A percentile compares a stretch with the other conserved stretches of the same genome.
Conservation (phyloP, 1,139 yeast genomes). For the Groenewaldozyma sp. region DNA sequence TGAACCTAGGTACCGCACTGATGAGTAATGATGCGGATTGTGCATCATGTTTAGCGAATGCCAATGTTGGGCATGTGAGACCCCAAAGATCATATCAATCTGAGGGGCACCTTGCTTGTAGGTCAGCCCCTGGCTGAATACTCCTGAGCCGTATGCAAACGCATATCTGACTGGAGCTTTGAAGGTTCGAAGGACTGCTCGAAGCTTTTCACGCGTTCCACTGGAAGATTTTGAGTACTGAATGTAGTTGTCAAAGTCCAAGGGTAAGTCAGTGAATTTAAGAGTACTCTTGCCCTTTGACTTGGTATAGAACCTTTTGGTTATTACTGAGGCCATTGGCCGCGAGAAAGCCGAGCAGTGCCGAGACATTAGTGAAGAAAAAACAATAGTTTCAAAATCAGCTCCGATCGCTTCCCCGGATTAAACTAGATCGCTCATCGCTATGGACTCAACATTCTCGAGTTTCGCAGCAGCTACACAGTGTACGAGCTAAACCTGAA, state of each 20-base stretch:
- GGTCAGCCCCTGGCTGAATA: slow-evolving; percentile 60
- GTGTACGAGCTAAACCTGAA: no score
- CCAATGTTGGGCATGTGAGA: slow-evolving; percentile 62
- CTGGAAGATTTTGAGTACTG: slow-evolving; percentile 45
- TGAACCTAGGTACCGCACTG: slow-evolving; percentile 52
- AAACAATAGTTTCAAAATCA: no score
- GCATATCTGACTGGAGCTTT: slow-evolving; percentile 63
- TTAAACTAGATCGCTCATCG: no score
- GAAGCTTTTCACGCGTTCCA: slow-evolving; percentile 39
- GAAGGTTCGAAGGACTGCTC: slow-evolving; percentile 46
- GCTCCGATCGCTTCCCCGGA: no score
- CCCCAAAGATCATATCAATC: slow-evolving; percentile 81
- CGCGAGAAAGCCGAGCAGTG: no score
- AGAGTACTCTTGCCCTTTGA: no score
- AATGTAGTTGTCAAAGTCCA: slow-evolving; percentile 43
- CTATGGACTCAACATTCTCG: no score
- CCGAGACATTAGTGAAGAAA: no score
- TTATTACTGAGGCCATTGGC: no score
- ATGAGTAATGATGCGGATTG: slow-evolving; percentile 68
- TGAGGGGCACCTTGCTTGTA: slow-evolving; percentile 42
- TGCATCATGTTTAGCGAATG: slow-evolving; percentile 61
- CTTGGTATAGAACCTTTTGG: no score
- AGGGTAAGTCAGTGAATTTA: slow-evolving; percentile 42
- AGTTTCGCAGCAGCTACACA: no score
- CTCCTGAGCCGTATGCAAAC: slow-evolving; percentile 95